Conservation (phyloP, 106 monocot genomes). For the Narthecium ossifragum region DNA sequence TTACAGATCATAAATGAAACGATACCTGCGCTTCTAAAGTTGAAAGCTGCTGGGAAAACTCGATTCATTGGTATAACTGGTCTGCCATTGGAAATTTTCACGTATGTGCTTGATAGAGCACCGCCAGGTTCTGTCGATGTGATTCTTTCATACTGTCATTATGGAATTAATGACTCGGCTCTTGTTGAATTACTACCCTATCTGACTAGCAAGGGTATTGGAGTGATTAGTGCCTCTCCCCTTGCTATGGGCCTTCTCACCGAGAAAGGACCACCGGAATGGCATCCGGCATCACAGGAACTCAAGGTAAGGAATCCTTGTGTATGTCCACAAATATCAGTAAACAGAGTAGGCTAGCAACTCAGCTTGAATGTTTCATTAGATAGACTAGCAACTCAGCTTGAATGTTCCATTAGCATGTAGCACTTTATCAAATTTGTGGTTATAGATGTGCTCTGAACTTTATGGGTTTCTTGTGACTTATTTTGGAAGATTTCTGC, state of each 20-base stretch:
- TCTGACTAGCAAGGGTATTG: slow-evolving; percentile 69
- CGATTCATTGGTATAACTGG: slow-evolving; percentile 84
- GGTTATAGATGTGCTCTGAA: too few species aligned
- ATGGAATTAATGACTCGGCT: slow-evolving; percentile 66
- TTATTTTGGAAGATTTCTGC: not conserved
- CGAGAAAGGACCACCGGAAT: slow-evolving; percentile 70
- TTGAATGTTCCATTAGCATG: too few species aligned
- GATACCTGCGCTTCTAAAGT: slow-evolving; percentile 70
- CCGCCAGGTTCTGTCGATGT: slow-evolving; percentile 76
- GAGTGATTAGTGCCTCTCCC: slow-evolving; percentile 83
- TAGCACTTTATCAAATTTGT: too few species aligned
- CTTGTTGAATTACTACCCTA: slow-evolving; percentile 74
- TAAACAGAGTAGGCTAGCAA: not conserved
- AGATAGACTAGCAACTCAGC: too few species aligned
- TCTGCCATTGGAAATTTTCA: slow-evolving; percentile 63
- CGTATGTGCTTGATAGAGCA: slow-evolving; percentile 70
- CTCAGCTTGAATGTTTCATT: too few species aligned
- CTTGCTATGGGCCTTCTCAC: slow-evolving; percentile 88
- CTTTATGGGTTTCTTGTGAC: not conserved
- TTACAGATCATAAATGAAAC: slow-evolving; percentile 88
- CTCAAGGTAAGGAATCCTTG: slow-evolving; percentile 49
- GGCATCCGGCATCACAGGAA: slow-evolving; percentile 77
- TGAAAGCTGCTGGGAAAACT: slow-evolving; percentile 66
- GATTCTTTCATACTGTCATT: slow-evolving; percentile 90
- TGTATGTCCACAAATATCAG: not conserved